Evolutionary conservation across 148 eudicot genomes (phyloP).

Genomic region (Chenopodium quinoa): DNA sequence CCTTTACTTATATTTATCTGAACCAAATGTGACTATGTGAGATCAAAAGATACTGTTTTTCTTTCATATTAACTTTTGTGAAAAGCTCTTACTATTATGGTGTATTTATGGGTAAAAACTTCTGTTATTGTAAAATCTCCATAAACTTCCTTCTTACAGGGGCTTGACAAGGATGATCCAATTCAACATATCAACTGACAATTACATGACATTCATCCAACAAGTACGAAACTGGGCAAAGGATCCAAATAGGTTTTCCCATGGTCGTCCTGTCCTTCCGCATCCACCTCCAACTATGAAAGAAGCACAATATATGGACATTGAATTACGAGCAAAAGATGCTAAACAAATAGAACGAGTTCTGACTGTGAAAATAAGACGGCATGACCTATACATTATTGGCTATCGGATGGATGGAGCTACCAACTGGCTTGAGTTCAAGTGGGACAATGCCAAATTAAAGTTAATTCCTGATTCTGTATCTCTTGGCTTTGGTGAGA

Average conservation of each 20-base stretch:
- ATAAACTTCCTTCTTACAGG: not conserved
- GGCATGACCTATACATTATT: conserved; percentile 18
- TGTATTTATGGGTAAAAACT: not conserved
- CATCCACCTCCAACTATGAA: conserved; percentile 9
- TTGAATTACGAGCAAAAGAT: conserved; percentile 11
- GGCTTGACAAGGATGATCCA: not conserved
- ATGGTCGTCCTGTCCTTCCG: conserved; percentile 15
- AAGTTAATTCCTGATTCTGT: not conserved
- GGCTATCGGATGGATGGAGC: conserved; percentile 9
- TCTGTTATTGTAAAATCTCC: not conserved
- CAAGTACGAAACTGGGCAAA: conserved; percentile 18
- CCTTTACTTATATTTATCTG: not conserved
- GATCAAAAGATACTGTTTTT: not conserved
- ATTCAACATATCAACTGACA: conserved; percentile 2
- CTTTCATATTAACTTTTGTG: not conserved
- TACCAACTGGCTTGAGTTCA: conserved; percentile 5
- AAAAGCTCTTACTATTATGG: not conserved
- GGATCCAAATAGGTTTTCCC: conserved; percentile 14
- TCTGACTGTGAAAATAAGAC: not conserved
- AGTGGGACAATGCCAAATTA: not conserved
- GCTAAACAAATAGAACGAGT: not conserved
- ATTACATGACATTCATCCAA: conserved; percentile 6
- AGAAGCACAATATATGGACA: conserved; percentile 2
- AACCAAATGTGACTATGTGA: not conserved
- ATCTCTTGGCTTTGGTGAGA: conserved; percentile 11